Evolutionary conservation across 2,329 filamentous ascomycete genomes (phyloP), one percentile per base, ranked within the genome.

Genomic region (Emydomyces testavorans): DNA sequence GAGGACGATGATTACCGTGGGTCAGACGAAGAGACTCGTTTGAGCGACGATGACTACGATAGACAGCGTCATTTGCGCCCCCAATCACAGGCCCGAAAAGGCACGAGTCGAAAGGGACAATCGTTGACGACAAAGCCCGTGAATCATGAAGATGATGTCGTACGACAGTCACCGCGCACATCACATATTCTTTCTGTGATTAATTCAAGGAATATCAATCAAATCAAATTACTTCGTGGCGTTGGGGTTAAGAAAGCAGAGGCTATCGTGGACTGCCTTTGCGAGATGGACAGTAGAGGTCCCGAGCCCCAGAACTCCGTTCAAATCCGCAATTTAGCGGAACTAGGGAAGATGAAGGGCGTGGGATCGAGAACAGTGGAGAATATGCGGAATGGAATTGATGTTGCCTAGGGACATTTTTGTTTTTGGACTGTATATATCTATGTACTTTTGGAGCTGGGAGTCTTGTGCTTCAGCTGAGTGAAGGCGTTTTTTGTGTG

Each of bases 161-260:
- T 54, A 0, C 48, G 54, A 2, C 41, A 62, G 6, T 69, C 69
- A 1, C 69, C 70, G 15, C 65, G 70, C 13, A 70, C 68, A 8
- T 56, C 61, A 34, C 63, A 68, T 36, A 60, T 73, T 7, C 61
- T 73, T 4, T 64, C 64, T 7, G 62, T 71, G 29, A 65, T 73
- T 52, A 73, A 73, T 52, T 66, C 66, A 1, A 59, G 69, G 6
- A 67, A 72, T 42, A 56, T 71, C 13, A 61, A 57, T 42, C 65
- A 68, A 54, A 72, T 73, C 52, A 70, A 68, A 54, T 53, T 68
- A 7, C 60, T 73, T 6, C 70, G 67, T 46, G 71, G 70, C 10
- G 64, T 73, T 5, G 70, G 70, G 1, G 61, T 60, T 6, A 72
- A 71, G 50, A 71, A 69, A 52, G 70, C 70, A 3, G 69, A 72